These are phyloP conservation scores for Solanum paucissectum DNA, from an alignment of 257 asterid genomes.

Conservation along the genomic window DNA sequence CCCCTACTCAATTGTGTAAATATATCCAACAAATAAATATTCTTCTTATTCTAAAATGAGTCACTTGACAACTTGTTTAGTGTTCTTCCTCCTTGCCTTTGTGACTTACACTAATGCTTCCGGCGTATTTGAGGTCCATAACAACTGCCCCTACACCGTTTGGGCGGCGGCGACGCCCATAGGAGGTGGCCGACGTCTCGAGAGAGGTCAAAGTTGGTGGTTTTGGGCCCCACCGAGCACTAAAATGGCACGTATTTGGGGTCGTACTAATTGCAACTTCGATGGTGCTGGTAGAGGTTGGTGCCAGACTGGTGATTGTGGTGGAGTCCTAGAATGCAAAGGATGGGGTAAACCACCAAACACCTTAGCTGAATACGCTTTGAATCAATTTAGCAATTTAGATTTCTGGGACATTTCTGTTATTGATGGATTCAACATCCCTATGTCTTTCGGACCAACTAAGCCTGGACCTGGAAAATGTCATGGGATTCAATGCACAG, in stretches of 20 bases:
- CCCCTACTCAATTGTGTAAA: neutral
- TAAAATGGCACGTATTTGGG: conserved; percentile 37
- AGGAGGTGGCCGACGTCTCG: conserved; percentile 18
- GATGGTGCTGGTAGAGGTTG: conserved; percentile 35
- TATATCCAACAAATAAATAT: neutral
- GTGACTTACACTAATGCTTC: conserved; percentile 3
- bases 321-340: conserved; percentile 34
- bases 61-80: neutral
- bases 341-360: conserved; percentile 37
- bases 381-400: conserved; percentile 22
- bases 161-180: conserved; percentile 20
- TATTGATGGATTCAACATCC: conserved; percentile 53
- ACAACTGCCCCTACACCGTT: conserved; percentile 20
- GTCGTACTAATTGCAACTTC: conserved; percentile 54
- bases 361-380: conserved; percentile 46
- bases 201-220: conserved; percentile 23
- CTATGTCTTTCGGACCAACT: conserved; percentile 33
- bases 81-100: neutral
- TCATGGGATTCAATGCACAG: conserved; percentile 20
- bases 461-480: conserved; percentile 2
- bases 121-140: conserved; percentile 15
- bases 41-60: neutral
- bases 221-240: conserved; percentile 19
- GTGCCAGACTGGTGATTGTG: conserved; percentile 59
- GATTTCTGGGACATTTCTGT: conserved; percentile 50